Conservation (phyloP, 768 basidiomycete species). For the Tubosaeta sp. region DNA sequence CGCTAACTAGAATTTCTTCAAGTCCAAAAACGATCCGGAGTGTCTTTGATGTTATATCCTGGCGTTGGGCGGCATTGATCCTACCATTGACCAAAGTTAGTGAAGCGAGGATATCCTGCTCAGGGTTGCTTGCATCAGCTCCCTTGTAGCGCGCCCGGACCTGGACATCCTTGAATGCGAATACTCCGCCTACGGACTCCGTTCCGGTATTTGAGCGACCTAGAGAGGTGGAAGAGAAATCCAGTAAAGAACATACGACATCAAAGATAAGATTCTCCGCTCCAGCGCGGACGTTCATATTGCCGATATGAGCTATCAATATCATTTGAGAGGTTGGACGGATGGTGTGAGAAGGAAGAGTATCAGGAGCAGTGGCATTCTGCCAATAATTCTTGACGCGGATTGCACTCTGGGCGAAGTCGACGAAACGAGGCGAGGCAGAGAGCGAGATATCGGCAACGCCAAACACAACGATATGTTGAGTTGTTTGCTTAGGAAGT, state of each 20-base stretch:
- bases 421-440: conserved; percentile 56
- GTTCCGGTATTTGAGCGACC: conserved; percentile 17
- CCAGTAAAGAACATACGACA: conserved; percentile 38
- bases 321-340: conserved; percentile 29
- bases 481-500: conserved; percentile 7
- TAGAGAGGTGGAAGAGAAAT: conserved; percentile 21
- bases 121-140: conserved; percentile 36
- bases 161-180: conserved; percentile 49
- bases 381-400: conserved; percentile 43
- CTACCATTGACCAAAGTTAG: conserved; percentile 45
- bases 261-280: conserved; percentile 70
- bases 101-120: conserved; percentile 60
- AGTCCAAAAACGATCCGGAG: conserved; percentile 45
- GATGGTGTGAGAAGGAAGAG: neutral
- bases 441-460: conserved; percentile 39
- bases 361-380: neutral
- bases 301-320: conserved; percentile 39
- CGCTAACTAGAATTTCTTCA: conserved; percentile 46
- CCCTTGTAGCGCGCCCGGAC: conserved; percentile 53
- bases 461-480: conserved; percentile 31
- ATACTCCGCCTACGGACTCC: conserved; percentile 44
- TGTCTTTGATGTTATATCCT: conserved; percentile 39
- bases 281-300: conserved; percentile 54
- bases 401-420: conserved; percentile 52
- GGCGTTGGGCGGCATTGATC: conserved; percentile 43